Evolutionary conservation across 768 basidiomycete species (phyloP), one percentile per base, ranked within the genome.

Genomic region (Exidia glandulosa): DNA sequence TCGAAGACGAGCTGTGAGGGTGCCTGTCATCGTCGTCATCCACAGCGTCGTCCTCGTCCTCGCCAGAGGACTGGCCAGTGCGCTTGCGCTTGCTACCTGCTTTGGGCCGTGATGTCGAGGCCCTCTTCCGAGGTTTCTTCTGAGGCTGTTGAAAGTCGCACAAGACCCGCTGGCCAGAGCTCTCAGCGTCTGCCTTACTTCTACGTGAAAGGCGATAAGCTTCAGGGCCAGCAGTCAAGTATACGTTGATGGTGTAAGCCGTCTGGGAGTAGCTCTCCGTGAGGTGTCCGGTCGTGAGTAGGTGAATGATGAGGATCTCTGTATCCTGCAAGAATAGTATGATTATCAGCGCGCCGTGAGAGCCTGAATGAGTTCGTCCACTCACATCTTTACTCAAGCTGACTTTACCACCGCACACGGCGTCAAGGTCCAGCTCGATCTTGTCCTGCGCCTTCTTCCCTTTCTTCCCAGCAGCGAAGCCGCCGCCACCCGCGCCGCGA

Each of bases 251-350:
- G 0, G 69, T 66, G 63, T 88, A 87, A 2, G 82, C 68, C 1
- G 77, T 88, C 9, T 73, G 69, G 27, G 75, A 70, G 65, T 80
- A 84, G 2, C 74, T 73, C 65, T 90, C 86, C 54, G 75, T 67
- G 4, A 96, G 73, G 66, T 87, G 90, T 1, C 77, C 75, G 16
- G 79, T 69, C 23, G 88, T 68, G 16, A 89, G 69, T 2, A 97
- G 75, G 31, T 86, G 76, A 12, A 91, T 80, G 25, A 92, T 67
- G 19, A 97, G 76, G 25, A 77, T 73, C 69, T 94, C 92, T 37
- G 82, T 75, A 55, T 91, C 86, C 90, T 95, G 64, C 25, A 37
- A 55, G 41, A 32, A 59, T 29, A n/a, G n/a, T 50, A 3, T 36
- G 1, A 55, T 54, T 32, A 36, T 57, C 23, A 32, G n/a, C 48